Evolutionary conservation across 805 yeast species (phyloP), one percentile per base, ranked within the genome.

Genomic region (Candida krabiensis): DNA sequence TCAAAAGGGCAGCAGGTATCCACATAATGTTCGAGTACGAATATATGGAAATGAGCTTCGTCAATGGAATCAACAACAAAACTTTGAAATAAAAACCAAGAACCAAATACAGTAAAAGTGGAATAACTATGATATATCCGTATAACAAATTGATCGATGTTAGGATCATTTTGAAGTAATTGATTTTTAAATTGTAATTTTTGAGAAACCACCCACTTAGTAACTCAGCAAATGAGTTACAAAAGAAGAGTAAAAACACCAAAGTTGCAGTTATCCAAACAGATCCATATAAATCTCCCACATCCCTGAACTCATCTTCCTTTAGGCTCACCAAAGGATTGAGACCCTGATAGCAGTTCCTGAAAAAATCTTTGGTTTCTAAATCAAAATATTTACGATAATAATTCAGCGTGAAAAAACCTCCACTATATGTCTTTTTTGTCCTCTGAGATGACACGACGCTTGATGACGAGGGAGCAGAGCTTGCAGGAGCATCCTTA

Each of bases 201-300:
- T 75, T 50, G 67, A 76, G 71, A 23, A 54, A 44, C 52, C 52
- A 46, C 18, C 76, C 71, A n/a, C 79, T 66, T n/a, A 88, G 51
- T 16, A 84, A 55, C 33, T 81, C 79, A 2, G 86, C 75, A 15
- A 86, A 73, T 0, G 95, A 83, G 24, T 84, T 76, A 30, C 89
- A 74, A 41, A 88, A 80, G 63, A 89, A 89, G 58, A 86, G 69
- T 22, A 82, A 66, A 47, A 86, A 77, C 1, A 86, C 78, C 34
- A 87, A 76, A 0, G 96, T 83, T 0, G 89, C 88, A 9, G 91
- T 85, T 30, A 90, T 80, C 98, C 98, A 90, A 14, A 88, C 67
- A 6, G 95, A 84, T 0, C 96, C 96, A 59, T 88, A 91, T 37
- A 90, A 64, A 53, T 90, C 98, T 3, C 83, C 77, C 37, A 47